Conservation (phyloP, 208 protist species). For the Vickermania ingenoplastis region DNA sequence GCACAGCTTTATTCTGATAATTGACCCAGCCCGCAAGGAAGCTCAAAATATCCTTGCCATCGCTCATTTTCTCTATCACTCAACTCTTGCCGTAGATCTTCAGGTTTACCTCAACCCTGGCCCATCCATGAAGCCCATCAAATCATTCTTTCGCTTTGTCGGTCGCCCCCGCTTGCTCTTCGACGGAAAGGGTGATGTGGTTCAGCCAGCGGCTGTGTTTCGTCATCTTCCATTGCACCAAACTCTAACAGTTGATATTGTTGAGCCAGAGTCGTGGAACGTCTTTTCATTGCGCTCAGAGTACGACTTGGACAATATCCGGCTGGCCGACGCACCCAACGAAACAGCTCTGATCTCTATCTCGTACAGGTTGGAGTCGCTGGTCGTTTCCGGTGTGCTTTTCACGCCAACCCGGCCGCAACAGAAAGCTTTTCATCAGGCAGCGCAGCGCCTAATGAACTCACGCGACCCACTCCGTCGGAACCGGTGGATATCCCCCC, state of each 20-base stretch:
- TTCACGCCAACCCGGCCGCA: slow-evolving; percentile 3
- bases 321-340: slow-evolving; percentile 56
- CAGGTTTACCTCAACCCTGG: slow-evolving; percentile 71
- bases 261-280: slow-evolving; percentile 86
- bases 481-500: too few relatives aligned
- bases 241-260: slow-evolving; percentile 75
- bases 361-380: slow-evolving; percentile 79
- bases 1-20: neutral
- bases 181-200: slow-evolving; percentile 44
- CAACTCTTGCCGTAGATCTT: slow-evolving; percentile 31
- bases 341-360: slow-evolving; percentile 36
- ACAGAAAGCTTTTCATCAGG: neutral
- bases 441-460: neutral
- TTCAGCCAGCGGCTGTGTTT: slow-evolving; percentile 45
- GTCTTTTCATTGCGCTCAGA: slow-evolving; percentile 62
- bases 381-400: slow-evolving; percentile 84
- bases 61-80: slow-evolving; percentile 39
- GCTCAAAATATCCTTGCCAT: neutral
- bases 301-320: slow-evolving; percentile 95
- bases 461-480: slow-evolving; percentile 44
- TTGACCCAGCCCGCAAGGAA: neutral
- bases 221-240: slow-evolving; percentile 29
- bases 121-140: slow-evolving; percentile 55
- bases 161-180: slow-evolving; percentile 49
- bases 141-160: slow-evolving; percentile 90